Conservation (phyloP, 1,284 basidiomycete genomes). For the Erythrobasidium hasegawianum region DNA sequence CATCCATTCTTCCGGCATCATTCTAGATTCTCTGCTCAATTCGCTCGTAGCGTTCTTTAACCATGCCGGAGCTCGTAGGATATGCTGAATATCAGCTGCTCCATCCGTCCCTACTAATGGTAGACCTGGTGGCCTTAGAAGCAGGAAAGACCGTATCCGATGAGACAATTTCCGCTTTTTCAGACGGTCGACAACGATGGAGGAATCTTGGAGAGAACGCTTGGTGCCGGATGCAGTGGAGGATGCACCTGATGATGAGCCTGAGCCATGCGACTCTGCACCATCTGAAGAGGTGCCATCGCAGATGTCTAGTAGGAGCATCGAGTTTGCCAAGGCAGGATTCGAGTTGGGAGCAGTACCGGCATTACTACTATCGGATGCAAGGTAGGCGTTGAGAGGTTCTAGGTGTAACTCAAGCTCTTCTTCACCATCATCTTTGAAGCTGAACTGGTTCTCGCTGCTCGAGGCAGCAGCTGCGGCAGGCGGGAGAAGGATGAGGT, state of each 20-base stretch:
- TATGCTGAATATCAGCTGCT: slow-evolving; percentile 23
- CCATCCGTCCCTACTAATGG: slow-evolving; percentile 16
- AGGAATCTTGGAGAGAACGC: not conserved
- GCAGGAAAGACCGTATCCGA: slow-evolving; percentile 22
- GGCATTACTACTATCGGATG: too few species aligned
- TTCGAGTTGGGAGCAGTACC: too few species aligned
- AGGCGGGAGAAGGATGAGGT: too few species aligned
- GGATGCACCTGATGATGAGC: not conserved
- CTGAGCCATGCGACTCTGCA: not conserved
- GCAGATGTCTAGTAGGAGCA: too few species aligned
- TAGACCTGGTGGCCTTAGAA: slow-evolving; percentile 20
- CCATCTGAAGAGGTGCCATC: too few species aligned
- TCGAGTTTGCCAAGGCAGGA: too few species aligned
- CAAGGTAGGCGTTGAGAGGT: too few species aligned
- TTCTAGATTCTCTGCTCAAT: slow-evolving; percentile 24
- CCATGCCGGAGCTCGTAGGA: slow-evolving; percentile 25
- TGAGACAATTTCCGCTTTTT: slow-evolving; percentile 32
- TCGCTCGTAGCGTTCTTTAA: slow-evolving; percentile 22
- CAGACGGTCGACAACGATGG: not conserved
- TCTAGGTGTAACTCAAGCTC: too few species aligned
- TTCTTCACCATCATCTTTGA: too few species aligned
- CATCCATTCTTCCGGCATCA: slow-evolving; percentile 27
- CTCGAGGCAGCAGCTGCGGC: too few species aligned
- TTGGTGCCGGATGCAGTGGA: slow-evolving; percentile 1
- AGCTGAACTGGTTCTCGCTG: too few species aligned